Conservation (phyloP, 2,329 filamentous ascomycete species). For the Arachnomyces sp. region DNA sequence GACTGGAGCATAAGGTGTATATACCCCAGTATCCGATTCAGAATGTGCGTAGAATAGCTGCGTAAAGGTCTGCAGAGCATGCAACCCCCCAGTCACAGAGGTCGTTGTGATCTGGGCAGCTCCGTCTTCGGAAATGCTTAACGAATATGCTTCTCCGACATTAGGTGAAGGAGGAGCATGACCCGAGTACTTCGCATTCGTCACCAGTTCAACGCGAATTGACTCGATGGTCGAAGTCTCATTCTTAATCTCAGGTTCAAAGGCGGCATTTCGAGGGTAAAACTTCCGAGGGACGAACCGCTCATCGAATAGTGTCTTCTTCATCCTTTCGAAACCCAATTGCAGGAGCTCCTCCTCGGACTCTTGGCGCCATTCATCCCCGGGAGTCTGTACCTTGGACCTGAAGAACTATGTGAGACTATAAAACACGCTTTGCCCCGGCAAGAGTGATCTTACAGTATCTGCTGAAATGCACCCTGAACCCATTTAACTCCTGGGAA, state of each 20-base stretch:
- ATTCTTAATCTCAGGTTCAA: slow-evolving; percentile 49
- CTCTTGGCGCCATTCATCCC: too few species aligned
- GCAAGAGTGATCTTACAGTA: too few species aligned
- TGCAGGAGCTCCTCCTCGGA: slow-evolving; percentile 27
- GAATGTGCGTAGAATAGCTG: slow-evolving; percentile 19
- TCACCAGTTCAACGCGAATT: slow-evolving; percentile 49
- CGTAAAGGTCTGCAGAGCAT: slow-evolving; percentile 15
- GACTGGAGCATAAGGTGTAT: slow-evolving; percentile 64
- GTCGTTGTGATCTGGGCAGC: slow-evolving; percentile 13
- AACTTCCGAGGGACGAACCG: slow-evolving; percentile 78
- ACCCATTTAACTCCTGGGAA: too few species aligned
- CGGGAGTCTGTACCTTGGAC: too few species aligned
- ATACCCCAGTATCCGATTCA: slow-evolving; percentile 37
- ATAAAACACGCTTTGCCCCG: too few species aligned
- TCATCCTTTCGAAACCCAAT: slow-evolving; percentile 46
- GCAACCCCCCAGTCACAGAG: slow-evolving; percentile 12
- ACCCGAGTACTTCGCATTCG: slow-evolving; percentile 27
- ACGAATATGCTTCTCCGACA: slow-evolving; percentile 31
- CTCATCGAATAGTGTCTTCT: slow-evolving; percentile 57
- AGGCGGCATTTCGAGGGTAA: slow-evolving; percentile 54
- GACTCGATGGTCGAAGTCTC: slow-evolving; percentile 43
- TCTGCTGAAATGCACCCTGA: too few species aligned
- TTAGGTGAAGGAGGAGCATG: slow-evolving; percentile 34
- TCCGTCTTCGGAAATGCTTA: slow-evolving; percentile 9
- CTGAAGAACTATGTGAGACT: too few species aligned